Base-by-base conservation (phyloP, 345 rosid genomes). In the Acer campestre region DNA sequence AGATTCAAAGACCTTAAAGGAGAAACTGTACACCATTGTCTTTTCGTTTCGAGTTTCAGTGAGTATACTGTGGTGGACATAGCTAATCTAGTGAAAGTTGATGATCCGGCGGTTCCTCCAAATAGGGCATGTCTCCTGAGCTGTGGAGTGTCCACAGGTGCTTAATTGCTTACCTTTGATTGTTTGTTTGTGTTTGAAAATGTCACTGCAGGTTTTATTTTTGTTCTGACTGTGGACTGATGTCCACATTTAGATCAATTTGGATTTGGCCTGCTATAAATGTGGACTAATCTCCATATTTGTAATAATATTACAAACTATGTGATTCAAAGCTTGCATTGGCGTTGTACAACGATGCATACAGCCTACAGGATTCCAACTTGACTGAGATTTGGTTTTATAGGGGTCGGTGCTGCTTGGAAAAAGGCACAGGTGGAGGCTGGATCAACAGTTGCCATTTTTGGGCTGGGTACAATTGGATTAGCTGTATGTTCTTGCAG, bases 331-430 rank as follows among this genome's bases (percentile, higher is more conserved):
- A 35, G 4, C 53, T n/a, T 63, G 56, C 10, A 14, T 58, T 68
- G 40, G 23, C 23, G 48, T 18, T 51, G 2, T 14, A 25, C n/a
- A 4, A 67, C 25, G 0, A 12, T 11, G 10, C 6, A 35, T 35
- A 35, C 38, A 35, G 38, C 0, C 6, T 35, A 35, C 38, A 18
- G 18, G 11, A 22, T 18, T 67, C 0, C 69, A 53, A 8, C 13
- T 46, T 68, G 42, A 74, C 23, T 3, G 23, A 10, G 31, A 46
- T 63, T 68, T 13, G 81, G 9, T 67, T 42, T 82, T 42, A 27
- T 27, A 90, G 98, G 98, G 65, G 87, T 95, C 81, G 98, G 98
- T 61, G 98, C 97, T 80, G 93, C 97, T 65, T 92, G 89, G 93
- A 89, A 75, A 85, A 89, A 93, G 16, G 98, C 97, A 38, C 81